phyloP scores from a whole-genome alignment of 2,329 filamentous ascomycete genomes.

The Penicillium sp. region DNA sequence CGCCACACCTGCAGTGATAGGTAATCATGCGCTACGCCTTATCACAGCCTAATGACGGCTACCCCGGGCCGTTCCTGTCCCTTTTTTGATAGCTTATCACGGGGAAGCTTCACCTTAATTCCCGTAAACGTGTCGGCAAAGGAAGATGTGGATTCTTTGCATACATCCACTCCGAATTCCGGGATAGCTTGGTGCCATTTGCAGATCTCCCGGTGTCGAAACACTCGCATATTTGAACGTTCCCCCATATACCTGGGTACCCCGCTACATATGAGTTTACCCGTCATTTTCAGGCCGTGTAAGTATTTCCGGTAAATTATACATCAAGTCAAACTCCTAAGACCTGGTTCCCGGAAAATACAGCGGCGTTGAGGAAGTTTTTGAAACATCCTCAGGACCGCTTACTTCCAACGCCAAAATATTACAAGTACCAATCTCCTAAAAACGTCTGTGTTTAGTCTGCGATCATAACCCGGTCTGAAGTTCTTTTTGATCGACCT shows the following conservation, averaged over 20 bases:
- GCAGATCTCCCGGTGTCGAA: background rate
- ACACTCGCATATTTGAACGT: background rate
- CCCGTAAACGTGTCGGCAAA: background rate
- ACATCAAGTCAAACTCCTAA: too few relatives aligned
- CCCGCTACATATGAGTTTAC: background rate
- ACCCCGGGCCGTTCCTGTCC: background rate
- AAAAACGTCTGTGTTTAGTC: too few relatives aligned
- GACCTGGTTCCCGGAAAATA: too few relatives aligned
- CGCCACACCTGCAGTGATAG: background rate
- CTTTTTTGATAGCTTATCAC: background rate
- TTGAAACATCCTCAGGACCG: too few relatives aligned
- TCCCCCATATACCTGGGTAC: background rate
- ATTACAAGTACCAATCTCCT: too few relatives aligned
- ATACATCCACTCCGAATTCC: background rate
- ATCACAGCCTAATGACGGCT: background rate
- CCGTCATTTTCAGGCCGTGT: too few relatives aligned
- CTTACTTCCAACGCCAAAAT: too few relatives aligned
- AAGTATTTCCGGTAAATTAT: too few relatives aligned
- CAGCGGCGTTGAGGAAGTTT: too few relatives aligned
- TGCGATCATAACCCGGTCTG: too few relatives aligned
- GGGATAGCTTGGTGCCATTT: background rate
- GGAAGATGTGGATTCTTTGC: background rate
- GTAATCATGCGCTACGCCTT: background rate
- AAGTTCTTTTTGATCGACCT: too few relatives aligned
- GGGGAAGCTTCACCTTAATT: background rate